These are phyloP conservation scores for Microcyclospora tardicrescens DNA, from an alignment of 2,329 filamentous ascomycete species.

Conservation along the genomic window DNA sequence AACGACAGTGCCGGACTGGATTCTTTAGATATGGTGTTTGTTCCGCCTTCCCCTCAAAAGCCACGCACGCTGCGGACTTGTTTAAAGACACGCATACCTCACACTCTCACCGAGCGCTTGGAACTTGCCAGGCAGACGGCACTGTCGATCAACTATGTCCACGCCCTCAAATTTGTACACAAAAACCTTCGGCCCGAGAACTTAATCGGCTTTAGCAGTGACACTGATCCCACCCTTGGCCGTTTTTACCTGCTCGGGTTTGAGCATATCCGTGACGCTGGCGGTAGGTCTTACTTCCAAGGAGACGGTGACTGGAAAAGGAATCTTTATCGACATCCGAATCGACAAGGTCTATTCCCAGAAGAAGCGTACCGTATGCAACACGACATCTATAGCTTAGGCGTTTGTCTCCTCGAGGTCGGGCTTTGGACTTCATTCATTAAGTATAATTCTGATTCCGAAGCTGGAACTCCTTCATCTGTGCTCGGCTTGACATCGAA, in stretches of 20 bases:
- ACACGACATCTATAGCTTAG: constrained; percentile 45
- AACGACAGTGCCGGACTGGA: too few relatives aligned
- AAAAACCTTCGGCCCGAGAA: constrained; percentile 35
- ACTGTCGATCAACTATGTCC: constrained; percentile 23
- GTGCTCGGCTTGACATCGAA: neutral
- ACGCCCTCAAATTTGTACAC: constrained; percentile 33
- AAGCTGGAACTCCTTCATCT: too few relatives aligned
- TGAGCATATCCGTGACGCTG: too few relatives aligned
- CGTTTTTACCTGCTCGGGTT: constrained; percentile 29
- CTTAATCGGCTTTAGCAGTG: constrained; percentile 13
- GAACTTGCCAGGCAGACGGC: constrained; percentile 23
- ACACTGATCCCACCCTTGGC: constrained; percentile 14
- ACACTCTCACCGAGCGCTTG: constrained; percentile 6
- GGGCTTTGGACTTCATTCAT: constrained; percentile 30
- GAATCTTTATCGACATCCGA: constrained; percentile 40
- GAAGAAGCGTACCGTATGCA: constrained; percentile 36
- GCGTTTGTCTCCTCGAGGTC: constrained; percentile 42
- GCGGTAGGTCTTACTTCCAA: constrained; percentile 6
- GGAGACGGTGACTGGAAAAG: constrained; percentile 30
- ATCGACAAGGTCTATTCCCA: constrained; percentile 30
- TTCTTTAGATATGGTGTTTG: too few relatives aligned
- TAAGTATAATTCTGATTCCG: too few relatives aligned
- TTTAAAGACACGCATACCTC: too few relatives aligned
- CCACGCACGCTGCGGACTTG: too few relatives aligned
- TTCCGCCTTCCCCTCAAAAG: too few relatives aligned